phyloP scores from a whole-genome alignment of 1,284 basidiomycete species.

The Ustilago nuda region DNA sequence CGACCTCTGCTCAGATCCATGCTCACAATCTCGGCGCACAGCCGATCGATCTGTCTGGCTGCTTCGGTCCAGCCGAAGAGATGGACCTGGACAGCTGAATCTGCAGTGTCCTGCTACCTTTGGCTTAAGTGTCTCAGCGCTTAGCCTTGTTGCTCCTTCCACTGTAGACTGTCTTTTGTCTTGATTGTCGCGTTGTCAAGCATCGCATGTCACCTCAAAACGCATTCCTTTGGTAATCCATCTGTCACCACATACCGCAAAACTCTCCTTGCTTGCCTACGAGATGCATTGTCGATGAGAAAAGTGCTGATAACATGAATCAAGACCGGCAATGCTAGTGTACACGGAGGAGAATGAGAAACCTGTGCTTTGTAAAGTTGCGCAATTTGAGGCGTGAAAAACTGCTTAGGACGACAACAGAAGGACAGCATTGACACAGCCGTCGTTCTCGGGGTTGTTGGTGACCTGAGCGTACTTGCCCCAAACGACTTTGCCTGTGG shows the following conservation, averaged over 20 bases:
- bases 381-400: background rate
- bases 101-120: background rate
- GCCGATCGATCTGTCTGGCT: slow-evolving; percentile 30
- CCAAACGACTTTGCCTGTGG: slow-evolving; percentile 88
- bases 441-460: slow-evolving; percentile 68
- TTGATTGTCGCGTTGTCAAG: background rate
- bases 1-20: background rate
- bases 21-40: slow-evolving; percentile 24
- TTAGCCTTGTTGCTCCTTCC: no score
- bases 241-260: background rate
- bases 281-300: slow-evolving; percentile 2
- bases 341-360: background rate
- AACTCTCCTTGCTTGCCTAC: background rate
- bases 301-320: background rate
- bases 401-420: slow-evolving; percentile 53
- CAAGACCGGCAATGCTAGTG: slow-evolving; percentile 7
- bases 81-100: slow-evolving; percentile 47
- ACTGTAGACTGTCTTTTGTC: background rate
- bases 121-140: background rate
- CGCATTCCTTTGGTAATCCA: slow-evolving; percentile 4
- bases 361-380: background rate
- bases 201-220: slow-evolving; percentile 3
- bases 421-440: slow-evolving; percentile 65
- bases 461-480: slow-evolving; percentile 92
- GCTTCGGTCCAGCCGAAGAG: slow-evolving; percentile 37